Conservation (phyloP, 495 filamentous ascomycete species). For the Platismatia glauca region DNA sequence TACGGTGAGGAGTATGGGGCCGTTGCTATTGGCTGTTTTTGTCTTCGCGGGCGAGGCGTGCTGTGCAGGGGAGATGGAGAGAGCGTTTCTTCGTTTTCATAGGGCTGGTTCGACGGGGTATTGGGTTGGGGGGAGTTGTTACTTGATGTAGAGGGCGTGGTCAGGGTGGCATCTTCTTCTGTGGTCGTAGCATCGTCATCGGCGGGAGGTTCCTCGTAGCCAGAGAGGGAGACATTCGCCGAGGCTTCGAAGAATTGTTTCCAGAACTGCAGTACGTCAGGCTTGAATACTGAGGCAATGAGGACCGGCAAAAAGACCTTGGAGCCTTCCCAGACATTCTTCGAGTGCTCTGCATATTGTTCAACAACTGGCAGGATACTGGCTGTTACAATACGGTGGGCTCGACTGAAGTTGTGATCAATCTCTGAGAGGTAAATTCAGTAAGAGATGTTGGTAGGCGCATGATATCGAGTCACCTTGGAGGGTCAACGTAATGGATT, state of each 20-base stretch:
- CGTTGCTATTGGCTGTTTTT: slow-evolving; percentile 41
- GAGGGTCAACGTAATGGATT: slow-evolving; percentile 90
- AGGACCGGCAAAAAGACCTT: slow-evolving; percentile 48
- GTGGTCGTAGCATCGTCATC: slow-evolving; percentile 41
- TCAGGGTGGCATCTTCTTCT: slow-evolving; percentile 41
- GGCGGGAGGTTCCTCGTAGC: slow-evolving; percentile 67
- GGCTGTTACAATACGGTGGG: slow-evolving; percentile 90
- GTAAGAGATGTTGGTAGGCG: slow-evolving; percentile 5
- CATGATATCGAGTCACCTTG: slow-evolving; percentile 53
- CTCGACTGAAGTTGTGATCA: slow-evolving; percentile 94
- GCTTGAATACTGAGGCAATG: not conserved
- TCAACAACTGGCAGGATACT: slow-evolving; percentile 93
- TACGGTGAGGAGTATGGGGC: slow-evolving; percentile 60
- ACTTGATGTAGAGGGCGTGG: slow-evolving; percentile 36
- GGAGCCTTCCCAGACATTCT: slow-evolving; percentile 91
- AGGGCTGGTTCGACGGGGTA: slow-evolving; percentile 47
- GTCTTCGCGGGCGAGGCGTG: slow-evolving; percentile 43
- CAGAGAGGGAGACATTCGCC: slow-evolving; percentile 93
- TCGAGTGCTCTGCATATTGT: slow-evolving; percentile 89
- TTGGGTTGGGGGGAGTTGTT: slow-evolving; percentile 25
- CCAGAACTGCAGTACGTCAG: slow-evolving; percentile 62
- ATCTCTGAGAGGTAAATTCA: slow-evolving; percentile 58
- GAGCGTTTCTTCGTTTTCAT: slow-evolving; percentile 44
- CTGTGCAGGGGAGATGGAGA: slow-evolving; percentile 44
- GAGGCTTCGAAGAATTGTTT: slow-evolving; percentile 99